These are phyloP conservation scores for Pleodorina starrii DNA, from an alignment of 139 green algal species.

Conservation along the genomic window DNA sequence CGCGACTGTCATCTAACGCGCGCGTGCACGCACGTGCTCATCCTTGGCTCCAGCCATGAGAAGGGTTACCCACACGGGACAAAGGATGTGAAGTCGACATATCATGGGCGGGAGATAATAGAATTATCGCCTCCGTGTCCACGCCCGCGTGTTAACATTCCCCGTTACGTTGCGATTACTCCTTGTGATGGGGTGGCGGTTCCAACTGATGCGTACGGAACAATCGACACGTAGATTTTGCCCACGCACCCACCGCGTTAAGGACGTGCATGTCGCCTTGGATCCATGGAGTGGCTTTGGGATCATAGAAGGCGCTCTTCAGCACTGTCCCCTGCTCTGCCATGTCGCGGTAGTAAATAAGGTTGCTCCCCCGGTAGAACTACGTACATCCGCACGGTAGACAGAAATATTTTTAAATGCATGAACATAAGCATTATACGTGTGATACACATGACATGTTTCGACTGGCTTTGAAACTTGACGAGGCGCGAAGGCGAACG, in stretches of 20 bases:
- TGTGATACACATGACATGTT: neutral
- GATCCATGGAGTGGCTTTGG: neutral
- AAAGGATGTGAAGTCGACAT: neutral
- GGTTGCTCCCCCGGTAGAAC: conserved; percentile 11
- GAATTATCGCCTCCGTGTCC: neutral
- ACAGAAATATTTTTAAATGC: neutral
- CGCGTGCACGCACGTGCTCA: neutral
- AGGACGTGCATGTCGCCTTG: conserved; percentile 29
- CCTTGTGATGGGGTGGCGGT: neutral
- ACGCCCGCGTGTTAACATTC: neutral
- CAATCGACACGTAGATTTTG: neutral
- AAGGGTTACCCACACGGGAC: no score
- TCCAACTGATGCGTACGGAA: neutral
- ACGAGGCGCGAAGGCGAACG: neutral
- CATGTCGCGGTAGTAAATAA: conserved; percentile 21
- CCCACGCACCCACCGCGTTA: neutral
- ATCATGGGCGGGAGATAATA: neutral
- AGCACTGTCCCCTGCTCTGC: neutral
- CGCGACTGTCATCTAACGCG: neutral
- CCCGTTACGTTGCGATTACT: neutral
- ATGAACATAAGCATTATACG: neutral
- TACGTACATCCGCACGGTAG: neutral
- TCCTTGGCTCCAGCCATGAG: neutral
- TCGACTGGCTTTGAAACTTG: neutral
- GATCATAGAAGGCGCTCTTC: neutral